phyloP scores from a whole-genome alignment of 2,329 filamentous ascomycete species.

The Cytospora leucostoma region DNA sequence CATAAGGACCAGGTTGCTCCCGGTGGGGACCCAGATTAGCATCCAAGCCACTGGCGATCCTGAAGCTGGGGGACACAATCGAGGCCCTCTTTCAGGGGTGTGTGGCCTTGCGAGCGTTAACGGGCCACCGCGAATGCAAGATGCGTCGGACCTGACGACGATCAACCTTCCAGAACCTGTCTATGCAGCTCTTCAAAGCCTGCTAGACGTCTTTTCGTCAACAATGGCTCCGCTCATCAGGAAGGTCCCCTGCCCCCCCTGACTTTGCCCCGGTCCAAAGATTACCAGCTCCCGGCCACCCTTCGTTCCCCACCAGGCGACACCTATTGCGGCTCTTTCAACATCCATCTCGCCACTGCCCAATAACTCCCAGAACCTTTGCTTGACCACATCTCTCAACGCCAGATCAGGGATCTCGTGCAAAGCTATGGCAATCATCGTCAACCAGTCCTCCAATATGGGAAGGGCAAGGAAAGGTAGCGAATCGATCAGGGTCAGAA shows the following conservation, averaged over 20 bases:
- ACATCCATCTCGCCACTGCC: constrained; percentile 86
- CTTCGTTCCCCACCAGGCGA: constrained; percentile 79
- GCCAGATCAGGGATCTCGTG: constrained; percentile 61
- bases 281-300: constrained; percentile 56
- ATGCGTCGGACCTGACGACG: neutral
- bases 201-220: constrained; percentile 38
- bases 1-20: too few species aligned
- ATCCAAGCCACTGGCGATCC: too few species aligned
- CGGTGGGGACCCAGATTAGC: too few species aligned
- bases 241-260: constrained; percentile 33
- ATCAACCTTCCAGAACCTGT: neutral
- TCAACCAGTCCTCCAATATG: constrained; percentile 79
- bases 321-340: constrained; percentile 74
- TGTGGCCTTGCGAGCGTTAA: neutral
- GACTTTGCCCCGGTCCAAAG: constrained; percentile 32
- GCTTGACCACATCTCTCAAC: constrained; percentile 66
- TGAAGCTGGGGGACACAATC: too few species aligned
- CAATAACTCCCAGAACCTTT: constrained; percentile 77
- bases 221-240: constrained; percentile 59
- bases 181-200: constrained; percentile 37
- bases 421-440: constrained; percentile 67
- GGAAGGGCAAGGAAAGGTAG: constrained; percentile 71
- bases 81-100: neutral
- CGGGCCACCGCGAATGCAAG: neutral
- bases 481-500: constrained; percentile 76